A percentile compares a stretch with the other conserved stretches of the same genome.
phyloP scores from a whole-genome alignment of 805 yeast species.

The Dipodascopsis uninucleata region DNA sequence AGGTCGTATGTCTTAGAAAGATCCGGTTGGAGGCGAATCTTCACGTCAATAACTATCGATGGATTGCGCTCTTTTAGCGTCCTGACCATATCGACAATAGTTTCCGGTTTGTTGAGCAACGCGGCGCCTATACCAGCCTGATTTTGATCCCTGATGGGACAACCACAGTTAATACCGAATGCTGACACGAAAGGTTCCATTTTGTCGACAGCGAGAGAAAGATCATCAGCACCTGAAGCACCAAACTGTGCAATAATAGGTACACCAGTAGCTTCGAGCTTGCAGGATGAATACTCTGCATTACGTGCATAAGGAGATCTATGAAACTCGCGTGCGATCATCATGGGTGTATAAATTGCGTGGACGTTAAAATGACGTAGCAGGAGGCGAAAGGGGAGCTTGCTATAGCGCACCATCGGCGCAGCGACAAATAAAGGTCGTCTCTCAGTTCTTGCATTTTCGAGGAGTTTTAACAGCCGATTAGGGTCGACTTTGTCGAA shows the following conservation, averaged over 20 bases:
- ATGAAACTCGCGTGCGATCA: slow-evolving; percentile 90
- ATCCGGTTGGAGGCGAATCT: slow-evolving; percentile 82
- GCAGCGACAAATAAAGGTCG: slow-evolving; percentile 71
- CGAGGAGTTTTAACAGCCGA: too few relatives aligned
- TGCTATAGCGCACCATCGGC: slow-evolving; percentile 96
- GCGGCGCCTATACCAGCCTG: slow-evolving; percentile 98
- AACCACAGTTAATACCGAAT: slow-evolving; percentile 92
- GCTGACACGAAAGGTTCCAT: slow-evolving; percentile 90
- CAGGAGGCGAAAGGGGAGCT: slow-evolving; percentile 82
- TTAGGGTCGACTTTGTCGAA: too few relatives aligned
- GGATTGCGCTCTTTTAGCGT: slow-evolving; percentile 80
- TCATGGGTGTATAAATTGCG: slow-evolving; percentile 75
- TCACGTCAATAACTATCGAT: slow-evolving; percentile 76
- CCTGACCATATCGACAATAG: slow-evolving; percentile 76
- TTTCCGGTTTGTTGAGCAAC: slow-evolving; percentile 74
- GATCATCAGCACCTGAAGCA: slow-evolving; percentile 75
- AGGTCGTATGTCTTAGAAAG: slow-evolving; percentile 66
- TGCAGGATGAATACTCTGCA: slow-evolving; percentile 80
- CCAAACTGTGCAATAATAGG: slow-evolving; percentile 89
- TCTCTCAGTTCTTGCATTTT: slow-evolving; percentile 5
- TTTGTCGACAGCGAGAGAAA: slow-evolving; percentile 80
- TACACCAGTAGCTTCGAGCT: slow-evolving; percentile 48
- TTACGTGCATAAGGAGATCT: slow-evolving; percentile 74
- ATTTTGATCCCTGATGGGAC: slow-evolving; percentile 93
- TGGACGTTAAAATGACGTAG: slow-evolving; percentile 36